A percentile compares a stretch with the other conserved stretches of the same genome.
phyloP scores from a whole-genome alignment of 2,329 filamentous ascomycete species.

The Epichloe coenophiala region DNA sequence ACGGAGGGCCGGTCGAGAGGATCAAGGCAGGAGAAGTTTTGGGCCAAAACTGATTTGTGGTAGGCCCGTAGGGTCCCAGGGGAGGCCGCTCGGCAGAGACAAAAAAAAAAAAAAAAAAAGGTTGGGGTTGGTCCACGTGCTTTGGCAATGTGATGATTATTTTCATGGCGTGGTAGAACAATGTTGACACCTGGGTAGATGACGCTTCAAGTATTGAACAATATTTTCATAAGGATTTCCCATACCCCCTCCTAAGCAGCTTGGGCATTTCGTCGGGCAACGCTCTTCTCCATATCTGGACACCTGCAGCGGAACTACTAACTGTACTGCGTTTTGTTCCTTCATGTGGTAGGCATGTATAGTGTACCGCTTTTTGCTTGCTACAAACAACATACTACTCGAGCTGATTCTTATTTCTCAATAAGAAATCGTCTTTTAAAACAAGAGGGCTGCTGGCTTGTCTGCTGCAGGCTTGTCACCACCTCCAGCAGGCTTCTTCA shows the following conservation, averaged over 20 bases:
- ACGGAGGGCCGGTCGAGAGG: conserved; percentile 44
- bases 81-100: neutral
- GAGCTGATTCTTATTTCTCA: neutral
- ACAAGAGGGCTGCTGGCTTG: conserved; percentile 10
- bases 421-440: conserved; percentile 5
- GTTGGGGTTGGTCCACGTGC: too few relatives aligned
- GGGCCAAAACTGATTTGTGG: neutral
- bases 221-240: neutral
- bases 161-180: neutral
- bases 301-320: neutral
- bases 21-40: conserved; percentile 7
- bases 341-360: too few relatives aligned
- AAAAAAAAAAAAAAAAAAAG: too few relatives aligned
- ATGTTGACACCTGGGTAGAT: neutral
- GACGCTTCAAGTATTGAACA: neutral
- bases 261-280: neutral
- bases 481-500: conserved; percentile 24
- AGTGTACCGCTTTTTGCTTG: neutral
- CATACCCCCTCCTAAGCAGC: neutral
- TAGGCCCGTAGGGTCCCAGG: too few relatives aligned
- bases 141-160: too few relatives aligned
- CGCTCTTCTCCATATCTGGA: neutral
- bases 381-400: neutral
- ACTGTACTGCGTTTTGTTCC: neutral
- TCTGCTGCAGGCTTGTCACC: conserved; percentile 12